Base-by-base conservation (phyloP, 1,139 yeast species). In the Yamadazyma mexicana region DNA sequence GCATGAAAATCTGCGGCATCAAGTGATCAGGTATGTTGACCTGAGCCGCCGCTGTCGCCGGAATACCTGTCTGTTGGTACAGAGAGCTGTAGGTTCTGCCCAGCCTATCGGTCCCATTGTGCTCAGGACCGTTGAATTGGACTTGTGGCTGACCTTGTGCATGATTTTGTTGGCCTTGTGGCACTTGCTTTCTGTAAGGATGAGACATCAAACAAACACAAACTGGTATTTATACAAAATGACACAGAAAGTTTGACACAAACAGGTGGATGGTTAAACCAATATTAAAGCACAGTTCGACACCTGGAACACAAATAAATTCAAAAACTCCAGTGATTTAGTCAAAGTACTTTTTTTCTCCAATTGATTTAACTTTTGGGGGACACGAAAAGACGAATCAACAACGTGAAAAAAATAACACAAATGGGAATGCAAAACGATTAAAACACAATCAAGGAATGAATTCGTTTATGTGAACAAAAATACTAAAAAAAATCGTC, bases 11-110 rank as follows among this genome's bases (percentile, higher is more conserved):
- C 48, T 54, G 67, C 2, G 73, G 73, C 36, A 67, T 48, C 41
- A 67, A 58, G 49, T 67, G 73, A 12, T 64, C 58, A 4, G 73
- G 73, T 28, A 67, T 44, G 32, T 39, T 50, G 16, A 50, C 49
- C 17, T 45, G 34, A 14, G 35, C 40, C 3, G 15, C 5, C 11
- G 23, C 5, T 11, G 24, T n/a, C 6, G 23, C 30, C 17, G 35
- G 36, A 33, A 17, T 22, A 11, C n/a, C 10, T 6, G 12, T n/a
- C 12, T 24, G 12, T 4, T 11, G 12, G 26, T 7, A 9, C n/a
- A 11, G 30, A n/a, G 7, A 6, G 17, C 17, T 10, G 9, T 31
- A 4, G 7, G 18, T 22, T 10, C 20, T 26, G 4, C 17, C 10
- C 16, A 15, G 20, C 5, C 10, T 14, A 5, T 22, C 22, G 22